Base-by-base conservation (phyloP, 352 stramenopile species). In the Globisporangium solare region DNA sequence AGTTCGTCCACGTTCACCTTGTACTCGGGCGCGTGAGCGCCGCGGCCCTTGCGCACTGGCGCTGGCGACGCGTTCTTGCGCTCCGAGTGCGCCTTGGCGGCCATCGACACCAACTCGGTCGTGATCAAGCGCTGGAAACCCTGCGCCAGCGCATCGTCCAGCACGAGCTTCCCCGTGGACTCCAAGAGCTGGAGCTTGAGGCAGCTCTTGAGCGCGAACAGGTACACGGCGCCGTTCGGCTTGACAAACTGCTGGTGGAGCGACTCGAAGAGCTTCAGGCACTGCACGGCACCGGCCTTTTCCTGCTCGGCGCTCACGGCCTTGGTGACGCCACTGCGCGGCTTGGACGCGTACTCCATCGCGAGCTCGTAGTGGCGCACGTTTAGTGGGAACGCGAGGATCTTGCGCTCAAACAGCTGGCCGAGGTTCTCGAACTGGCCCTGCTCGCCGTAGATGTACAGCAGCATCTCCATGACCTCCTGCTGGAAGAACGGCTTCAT, bases 181-280 rank as follows among this genome's bases (percentile, higher is more conserved):
- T 88, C 75, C 4, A 91, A 63, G 24, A 68, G 63, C 22, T 76
- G 66, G 14, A 91, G 71, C 20, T 62, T 63, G 27, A 76, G 37
- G 52, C 78, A 92, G 53, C 68, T 85, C 58, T 80, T 76, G 18
- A 94, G 67, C 12, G 80, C 83, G n/a, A 86, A 48, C 56, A 83
- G 56, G 61, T 92, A 94, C 21, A 87, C 73, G 53, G 79, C 67
- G 22, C 82, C 84, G 42, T 84, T 91, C 10, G 84, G 84, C 20
- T 86, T 81, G 54, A 94, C 69, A 55, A 91, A 91, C 27, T 86
- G 73, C 32, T 79, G 77, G 22, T 80, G 79, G 37, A 94, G 68
- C 51, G 73, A 61, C 66, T 92, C 79, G 40, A 92, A 94, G 49
- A 94, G 61, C 61, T 82, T 77, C 51, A 94, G 64, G 48, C 70